phyloP scores from a whole-genome alignment of 2,329 filamentous ascomycete species.

The Colletotrichum coccodes region DNA sequence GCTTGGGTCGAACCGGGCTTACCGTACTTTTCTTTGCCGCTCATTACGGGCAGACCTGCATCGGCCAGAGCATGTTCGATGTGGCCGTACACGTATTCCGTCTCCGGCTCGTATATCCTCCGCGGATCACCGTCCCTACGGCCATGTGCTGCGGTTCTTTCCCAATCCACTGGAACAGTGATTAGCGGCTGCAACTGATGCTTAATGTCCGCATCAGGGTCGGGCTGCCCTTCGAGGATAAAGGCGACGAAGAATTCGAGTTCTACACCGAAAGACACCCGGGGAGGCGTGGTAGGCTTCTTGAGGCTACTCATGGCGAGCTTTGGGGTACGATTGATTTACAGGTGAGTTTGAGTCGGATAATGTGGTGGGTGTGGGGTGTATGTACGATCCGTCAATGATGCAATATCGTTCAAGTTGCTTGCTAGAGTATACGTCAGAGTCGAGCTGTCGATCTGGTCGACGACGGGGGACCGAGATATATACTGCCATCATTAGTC shows the following conservation, averaged over 20 bases:
- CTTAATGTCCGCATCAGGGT: conserved; percentile 36
- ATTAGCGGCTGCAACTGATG: conserved; percentile 38
- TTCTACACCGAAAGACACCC: conserved; percentile 42
- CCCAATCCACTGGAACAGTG: conserved; percentile 24
- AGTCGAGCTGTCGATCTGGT: background rate
- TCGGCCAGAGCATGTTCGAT: conserved; percentile 9
- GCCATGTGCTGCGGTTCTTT: background rate
- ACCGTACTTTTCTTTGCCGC: background rate
- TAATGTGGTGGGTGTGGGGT: background rate
- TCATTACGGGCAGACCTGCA: conserved; percentile 17
- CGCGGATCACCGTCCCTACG: background rate
- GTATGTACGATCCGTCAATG: conserved; percentile 15
- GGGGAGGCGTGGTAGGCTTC: conserved; percentile 24
- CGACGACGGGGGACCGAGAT: background rate
- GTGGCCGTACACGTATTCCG: background rate
- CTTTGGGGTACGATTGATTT: background rate
- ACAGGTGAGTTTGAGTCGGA: background rate
- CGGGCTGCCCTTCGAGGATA: conserved; percentile 25
- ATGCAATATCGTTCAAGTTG: background rate
- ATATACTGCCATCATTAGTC: background rate
- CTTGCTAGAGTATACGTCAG: background rate
- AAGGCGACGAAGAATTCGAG: conserved; percentile 38
- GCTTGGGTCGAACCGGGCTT: conserved; percentile 16
- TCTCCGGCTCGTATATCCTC: background rate
- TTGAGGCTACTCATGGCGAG: background rate